phyloP scores from a whole-genome alignment of 768 basidiomycete genomes.

The Crepidotus variabilis region DNA sequence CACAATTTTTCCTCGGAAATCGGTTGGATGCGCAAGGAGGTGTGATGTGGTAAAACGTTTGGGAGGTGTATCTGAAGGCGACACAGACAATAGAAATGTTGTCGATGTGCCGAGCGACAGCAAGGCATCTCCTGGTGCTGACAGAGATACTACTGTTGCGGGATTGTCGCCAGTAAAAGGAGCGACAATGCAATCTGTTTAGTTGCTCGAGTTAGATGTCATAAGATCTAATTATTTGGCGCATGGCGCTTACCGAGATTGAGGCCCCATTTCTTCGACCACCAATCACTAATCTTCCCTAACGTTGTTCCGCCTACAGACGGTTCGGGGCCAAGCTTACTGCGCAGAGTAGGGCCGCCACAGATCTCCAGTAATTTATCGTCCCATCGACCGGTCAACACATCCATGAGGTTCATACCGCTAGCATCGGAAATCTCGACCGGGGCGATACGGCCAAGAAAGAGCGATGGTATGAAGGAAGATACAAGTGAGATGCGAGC shows the following conservation, averaged over 20 bases:
- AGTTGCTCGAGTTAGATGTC: not conserved
- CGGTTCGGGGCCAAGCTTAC: slow-evolving; percentile 75
- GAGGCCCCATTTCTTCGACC: slow-evolving; percentile 75
- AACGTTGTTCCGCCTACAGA: slow-evolving; percentile 66
- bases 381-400: slow-evolving; percentile 73
- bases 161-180: slow-evolving; percentile 92
- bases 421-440: slow-evolving; percentile 88
- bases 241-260: slow-evolving; percentile 41
- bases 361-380: slow-evolving; percentile 60
- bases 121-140: slow-evolving; percentile 75
- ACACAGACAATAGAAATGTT: slow-evolving; percentile 76
- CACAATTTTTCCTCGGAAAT: slow-evolving; percentile 62
- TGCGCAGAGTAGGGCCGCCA: slow-evolving; percentile 61
- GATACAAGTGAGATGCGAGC: slow-evolving; percentile 75
- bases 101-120: slow-evolving; percentile 88
- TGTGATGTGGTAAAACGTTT: slow-evolving; percentile 73
- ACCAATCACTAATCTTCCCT: slow-evolving; percentile 66
- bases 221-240: not conserved
- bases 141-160: slow-evolving; percentile 72
- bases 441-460: slow-evolving; percentile 72
- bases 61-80: slow-evolving; percentile 59
- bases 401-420: slow-evolving; percentile 87
- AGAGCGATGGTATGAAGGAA: slow-evolving; percentile 80
- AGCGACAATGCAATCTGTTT: slow-evolving; percentile 67
- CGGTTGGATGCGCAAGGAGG: slow-evolving; percentile 67